Evolutionary conservation across 495 filamentous ascomycete genomes (phyloP).

Genomic region (Massariosphaeria phaeospora): DNA sequence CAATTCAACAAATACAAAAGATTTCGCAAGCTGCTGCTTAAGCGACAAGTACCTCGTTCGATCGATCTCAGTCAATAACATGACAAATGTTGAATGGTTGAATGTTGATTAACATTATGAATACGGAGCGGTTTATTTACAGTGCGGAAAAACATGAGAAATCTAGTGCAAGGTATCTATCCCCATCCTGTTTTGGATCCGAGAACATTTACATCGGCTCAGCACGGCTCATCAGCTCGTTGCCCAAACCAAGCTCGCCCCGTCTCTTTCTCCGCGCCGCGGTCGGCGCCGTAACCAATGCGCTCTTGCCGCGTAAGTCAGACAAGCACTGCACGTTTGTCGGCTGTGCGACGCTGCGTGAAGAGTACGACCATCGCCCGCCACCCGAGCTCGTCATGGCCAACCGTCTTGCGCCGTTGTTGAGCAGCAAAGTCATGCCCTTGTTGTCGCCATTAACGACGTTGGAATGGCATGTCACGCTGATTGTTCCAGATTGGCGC

Average conservation of each 20-base stretch:
- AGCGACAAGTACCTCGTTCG: too few relatives aligned
- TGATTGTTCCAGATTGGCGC: slow-evolving; percentile 23
- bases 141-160: too few relatives aligned
- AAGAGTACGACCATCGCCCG: slow-evolving; percentile 20
- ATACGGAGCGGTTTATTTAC: too few relatives aligned
- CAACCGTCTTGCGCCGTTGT: slow-evolving; percentile 11
- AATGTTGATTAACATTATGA: too few relatives aligned
- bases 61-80: too few relatives aligned
- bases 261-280: slow-evolving; percentile 1
- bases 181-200: too few relatives aligned
- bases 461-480: slow-evolving; percentile 24
- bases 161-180: too few relatives aligned
- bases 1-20: too few relatives aligned
- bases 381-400: slow-evolving; percentile 10
- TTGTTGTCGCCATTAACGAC: slow-evolving; percentile 21
- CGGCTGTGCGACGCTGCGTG: slow-evolving; percentile 17
- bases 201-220: not conserved
- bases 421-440: slow-evolving; percentile 15
- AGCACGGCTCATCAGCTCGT: not conserved
- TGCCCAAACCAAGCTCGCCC: not conserved
- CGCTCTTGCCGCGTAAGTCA: not conserved
- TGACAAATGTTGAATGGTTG: too few relatives aligned
- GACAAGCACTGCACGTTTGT: slow-evolving; percentile 19
- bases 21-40: too few relatives aligned
- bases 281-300: not conserved